Evolutionary conservation across 2,329 filamentous ascomycete species (phyloP), one percentile per base, ranked within the genome.

Genomic region (Cucurbitaria berberidis): DNA sequence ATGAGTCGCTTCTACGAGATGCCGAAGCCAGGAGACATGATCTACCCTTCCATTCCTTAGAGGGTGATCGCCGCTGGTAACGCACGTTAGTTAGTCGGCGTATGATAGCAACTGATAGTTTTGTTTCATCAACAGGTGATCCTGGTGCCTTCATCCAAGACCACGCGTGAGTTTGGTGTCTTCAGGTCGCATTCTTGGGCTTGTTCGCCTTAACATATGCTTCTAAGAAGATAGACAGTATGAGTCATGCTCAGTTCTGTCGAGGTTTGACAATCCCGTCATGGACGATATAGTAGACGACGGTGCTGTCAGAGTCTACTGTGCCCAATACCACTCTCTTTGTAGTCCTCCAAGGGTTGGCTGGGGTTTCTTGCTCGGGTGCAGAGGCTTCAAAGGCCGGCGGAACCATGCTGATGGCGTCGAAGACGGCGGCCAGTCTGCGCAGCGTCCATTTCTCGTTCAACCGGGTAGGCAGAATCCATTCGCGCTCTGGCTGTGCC

Each of bases 201-300:
- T 34, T 34, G 1, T 34, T 34, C 16, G 1, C 16, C 16, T 42
- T 16, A 27, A 32, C 24, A 34, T 26, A 6, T 10, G 15, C 16
- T 24, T 10, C 26, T 32, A 18, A 24, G 24, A 11, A 15, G n/a
- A n/a, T 26, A 19, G 22, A 16, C 1, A 48, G 35, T 48, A 26
- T 8, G 5, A 48, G 42, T 44, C 51, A 53, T 32, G 45, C 55
- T 69, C 63, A 93, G 72, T 95, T 95, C 73, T 93, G 90, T 51
- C 90, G 82, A 21, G 90, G 90, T 78, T 93, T 95, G 47, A 93
- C 89, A 59, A 93, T 86, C n/a, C 90, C 90, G 73, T 93, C 89
- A 66, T 93, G 90, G 72, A 93, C 85, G 58, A 93, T 82, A 70
- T 95, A 95, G 76, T 93, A 95, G 35, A 91, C 88, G 16, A 95